phyloP scores from a whole-genome alignment of 2,329 filamentous ascomycete genomes.

The Rhexocercosporidium sp. region DNA sequence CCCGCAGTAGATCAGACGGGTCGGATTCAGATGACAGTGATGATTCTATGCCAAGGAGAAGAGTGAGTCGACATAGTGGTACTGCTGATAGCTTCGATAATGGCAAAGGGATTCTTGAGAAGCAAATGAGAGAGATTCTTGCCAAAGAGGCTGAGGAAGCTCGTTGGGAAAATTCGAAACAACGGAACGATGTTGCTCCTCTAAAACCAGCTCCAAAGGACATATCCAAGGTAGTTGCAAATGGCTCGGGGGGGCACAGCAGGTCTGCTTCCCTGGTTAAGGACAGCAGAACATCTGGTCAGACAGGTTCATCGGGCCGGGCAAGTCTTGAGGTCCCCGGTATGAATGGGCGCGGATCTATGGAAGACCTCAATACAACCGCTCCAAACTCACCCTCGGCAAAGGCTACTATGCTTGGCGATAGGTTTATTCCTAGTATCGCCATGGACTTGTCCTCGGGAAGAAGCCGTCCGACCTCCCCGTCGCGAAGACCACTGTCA shows the following conservation, averaged over 20 bases:
- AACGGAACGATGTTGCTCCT: conserved; percentile 27
- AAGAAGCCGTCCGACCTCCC: conserved; percentile 67
- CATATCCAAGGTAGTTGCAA: conserved; percentile 10
- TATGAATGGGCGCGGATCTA: conserved; percentile 44
- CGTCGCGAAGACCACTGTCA: conserved; percentile 61
- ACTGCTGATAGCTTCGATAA: conserved; percentile 52
- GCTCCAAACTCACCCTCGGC: conserved; percentile 42
- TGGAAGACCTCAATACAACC: conserved; percentile 52
- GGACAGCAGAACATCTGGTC: conserved; percentile 30
- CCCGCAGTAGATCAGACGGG: conserved; percentile 54
- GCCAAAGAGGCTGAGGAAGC: conserved; percentile 54
- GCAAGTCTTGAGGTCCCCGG: conserved; percentile 56
- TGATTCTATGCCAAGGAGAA: conserved; percentile 39
- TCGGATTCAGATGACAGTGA: conserved; percentile 68
- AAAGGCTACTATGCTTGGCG: conserved; percentile 29
- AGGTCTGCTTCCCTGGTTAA: conserved; percentile 33
- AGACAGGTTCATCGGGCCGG: conserved; percentile 34
- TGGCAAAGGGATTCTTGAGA: conserved; percentile 60
- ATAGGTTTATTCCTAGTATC: conserved; percentile 60
- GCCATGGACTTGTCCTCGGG: conserved; percentile 67
- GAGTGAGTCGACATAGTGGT: conserved; percentile 46
- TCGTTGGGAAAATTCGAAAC: conserved; percentile 3
- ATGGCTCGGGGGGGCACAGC: conserved; percentile 27
- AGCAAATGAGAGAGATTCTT: conserved; percentile 67
- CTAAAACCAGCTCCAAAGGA: conserved; percentile 23